These are phyloP conservation scores for Mycena galopus DNA, from an alignment of 768 basidiomycete species.

Conservation along the genomic window DNA sequence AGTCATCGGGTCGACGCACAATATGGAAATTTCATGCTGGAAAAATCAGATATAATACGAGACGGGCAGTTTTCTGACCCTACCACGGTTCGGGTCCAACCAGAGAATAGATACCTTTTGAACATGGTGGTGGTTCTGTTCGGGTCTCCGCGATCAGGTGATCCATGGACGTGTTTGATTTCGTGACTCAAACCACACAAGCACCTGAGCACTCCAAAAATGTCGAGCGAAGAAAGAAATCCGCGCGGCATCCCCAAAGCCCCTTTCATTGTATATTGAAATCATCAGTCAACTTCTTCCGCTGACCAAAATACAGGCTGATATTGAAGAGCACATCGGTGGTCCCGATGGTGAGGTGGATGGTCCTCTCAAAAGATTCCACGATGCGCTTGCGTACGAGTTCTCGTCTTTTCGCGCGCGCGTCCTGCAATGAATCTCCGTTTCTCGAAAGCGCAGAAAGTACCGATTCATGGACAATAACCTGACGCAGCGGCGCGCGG, in stretches of 20 bases:
- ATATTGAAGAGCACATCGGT: conserved; percentile 90
- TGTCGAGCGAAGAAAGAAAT: conserved; percentile 66
- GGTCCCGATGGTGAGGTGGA: conserved; percentile 85
- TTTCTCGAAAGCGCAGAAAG: conserved; percentile 77
- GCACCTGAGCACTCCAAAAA: conserved; percentile 7
- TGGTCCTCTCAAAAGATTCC: conserved; percentile 80
- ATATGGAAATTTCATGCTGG: conserved; percentile 75
- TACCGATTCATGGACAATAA: conserved; percentile 98
- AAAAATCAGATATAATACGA: neutral
- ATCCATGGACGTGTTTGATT: neutral
- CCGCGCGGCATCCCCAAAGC: conserved; percentile 95
- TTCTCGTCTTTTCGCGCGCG: conserved; percentile 18
- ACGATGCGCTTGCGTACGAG: conserved; percentile 94
- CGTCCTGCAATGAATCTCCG: conserved; percentile 24
- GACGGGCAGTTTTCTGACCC: conserved; percentile 19
- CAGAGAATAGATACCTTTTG: conserved; percentile 25
- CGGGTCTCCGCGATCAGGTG: conserved; percentile 27
- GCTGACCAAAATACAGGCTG: conserved; percentile 63
- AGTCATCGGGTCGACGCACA: conserved; percentile 56
- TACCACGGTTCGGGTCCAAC: conserved; percentile 47
- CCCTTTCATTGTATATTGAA: conserved; percentile 87
- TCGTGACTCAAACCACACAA: neutral
- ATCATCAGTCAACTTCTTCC: neutral
- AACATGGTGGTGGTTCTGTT: neutral
- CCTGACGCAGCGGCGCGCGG: conserved; percentile 79